Evolutionary conservation across 2,329 filamentous ascomycete species (phyloP).

Genomic region (Esteya vermicola): DNA sequence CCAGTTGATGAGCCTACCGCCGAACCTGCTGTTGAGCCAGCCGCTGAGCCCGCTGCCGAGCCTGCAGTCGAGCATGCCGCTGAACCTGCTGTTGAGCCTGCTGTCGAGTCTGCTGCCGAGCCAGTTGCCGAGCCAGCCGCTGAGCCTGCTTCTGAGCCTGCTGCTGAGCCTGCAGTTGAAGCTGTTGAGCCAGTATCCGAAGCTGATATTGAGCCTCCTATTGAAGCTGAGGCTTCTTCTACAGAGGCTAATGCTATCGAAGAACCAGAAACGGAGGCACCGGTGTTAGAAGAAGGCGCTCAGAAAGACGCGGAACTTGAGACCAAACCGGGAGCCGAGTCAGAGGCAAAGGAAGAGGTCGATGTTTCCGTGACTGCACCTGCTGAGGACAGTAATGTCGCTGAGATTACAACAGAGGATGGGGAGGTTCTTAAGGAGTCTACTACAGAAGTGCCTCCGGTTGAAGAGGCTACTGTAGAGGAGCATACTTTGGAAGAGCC

Average conservation of each 20-base stretch:
- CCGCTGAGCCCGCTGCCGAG: neutral
- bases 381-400: too few relatives aligned
- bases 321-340: too few relatives aligned
- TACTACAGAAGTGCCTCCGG: neutral
- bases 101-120: too few relatives aligned
- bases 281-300: too few relatives aligned
- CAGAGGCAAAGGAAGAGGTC: too few relatives aligned
- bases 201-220: too few relatives aligned
- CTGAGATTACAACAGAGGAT: neutral
- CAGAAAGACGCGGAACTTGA: too few relatives aligned
- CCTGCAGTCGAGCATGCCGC: neutral
- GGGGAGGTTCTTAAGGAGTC: constrained; percentile 1
- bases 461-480: neutral
- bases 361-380: too few relatives aligned
- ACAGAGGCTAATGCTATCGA: neutral
- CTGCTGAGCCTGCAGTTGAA: neutral
- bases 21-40: neutral
- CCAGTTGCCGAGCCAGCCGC: neutral
- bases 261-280: neutral
- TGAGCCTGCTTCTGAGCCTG: neutral
- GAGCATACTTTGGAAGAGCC: too few relatives aligned
- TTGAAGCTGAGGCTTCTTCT: neutral
- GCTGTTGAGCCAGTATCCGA: neutral
- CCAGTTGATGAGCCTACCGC: too few relatives aligned
- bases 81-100: neutral